Base-by-base conservation (phyloP, 2,329 filamentous ascomycete genomes). In the Microascus cirrosus region DNA sequence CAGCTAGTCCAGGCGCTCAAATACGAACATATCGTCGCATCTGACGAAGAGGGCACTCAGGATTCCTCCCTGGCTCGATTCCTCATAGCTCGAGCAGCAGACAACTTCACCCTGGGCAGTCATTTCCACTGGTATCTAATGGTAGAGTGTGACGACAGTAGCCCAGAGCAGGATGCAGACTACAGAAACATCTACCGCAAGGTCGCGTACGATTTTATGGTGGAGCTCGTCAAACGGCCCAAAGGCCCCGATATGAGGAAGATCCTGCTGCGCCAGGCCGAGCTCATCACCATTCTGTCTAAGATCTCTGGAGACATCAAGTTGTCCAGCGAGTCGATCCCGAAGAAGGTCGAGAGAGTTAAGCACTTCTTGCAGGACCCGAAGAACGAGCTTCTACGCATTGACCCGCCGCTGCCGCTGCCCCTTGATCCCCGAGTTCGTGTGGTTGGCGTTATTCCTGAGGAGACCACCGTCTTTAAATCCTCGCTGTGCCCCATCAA, bases 91-190 rank as follows among this genome's bases (percentile, higher is more conserved):
- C 83, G 94, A 39, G 95, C 94, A 3, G 87, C 89, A 15, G 84
- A 86, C 61, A 97, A 95, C 67, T 89, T 96, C 66, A 86, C 88
- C 60, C 80, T 99, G 1, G 94, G 93, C 34, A 99, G 95, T 68
- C 96, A 95, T 72, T 83, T 99, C 57, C 90, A 96, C 70, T 99
- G 94, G 94, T 99, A 97, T 70, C 79, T 99, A 2, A 96, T 96
- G 85, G 94, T 99, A 1, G 95, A 99, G 72, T 95, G 92, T 64
- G 90, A 95, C 64, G 93, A 96, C 68, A 77, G 79, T 60, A 91
- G 87, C 62, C 83, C 84, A 3, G 87, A 90, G 51, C 89, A 92
- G 64, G 80, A 84, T 24, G 77, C 83, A 4, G 84, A 86, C 59
- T 87, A 93, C 67, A 87, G 89, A 53, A 89, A 89, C 61, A 84